Evolutionary conservation across 129 eudicot species (phyloP).

Genomic region (Lactuca sativa): DNA sequence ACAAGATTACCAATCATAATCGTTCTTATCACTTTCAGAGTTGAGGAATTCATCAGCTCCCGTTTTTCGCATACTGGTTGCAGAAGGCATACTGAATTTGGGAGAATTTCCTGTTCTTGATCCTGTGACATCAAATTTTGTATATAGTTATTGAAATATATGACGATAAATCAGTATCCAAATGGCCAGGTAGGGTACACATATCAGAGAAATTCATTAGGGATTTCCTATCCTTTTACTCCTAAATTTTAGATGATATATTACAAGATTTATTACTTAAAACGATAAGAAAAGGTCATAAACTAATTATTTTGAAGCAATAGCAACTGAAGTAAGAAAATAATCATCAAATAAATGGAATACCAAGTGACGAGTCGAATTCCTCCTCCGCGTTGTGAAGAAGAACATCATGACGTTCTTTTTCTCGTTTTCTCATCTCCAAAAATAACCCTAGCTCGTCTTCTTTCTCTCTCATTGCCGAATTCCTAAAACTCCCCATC

Average conservation of each 20-base stretch:
- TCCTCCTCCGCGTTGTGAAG: conserved; percentile 62
- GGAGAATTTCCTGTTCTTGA: conserved; percentile 61
- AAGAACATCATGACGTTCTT: conserved; percentile 60
- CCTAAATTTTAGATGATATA: neutral
- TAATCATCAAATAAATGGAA: conserved; percentile 3
- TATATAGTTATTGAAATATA: neutral
- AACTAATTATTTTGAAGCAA: neutral
- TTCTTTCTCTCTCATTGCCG: conserved; percentile 68
- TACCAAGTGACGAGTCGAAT: conserved; percentile 74
- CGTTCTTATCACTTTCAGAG: conserved; percentile 92
- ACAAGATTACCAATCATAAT: conserved; percentile 82
- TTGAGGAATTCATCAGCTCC: conserved; percentile 89
- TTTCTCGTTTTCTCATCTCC: conserved; percentile 83
- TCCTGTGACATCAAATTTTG: conserved; percentile 43
- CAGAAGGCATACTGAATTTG: conserved; percentile 51
- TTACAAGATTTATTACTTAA: neutral
- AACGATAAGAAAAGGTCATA: neutral
- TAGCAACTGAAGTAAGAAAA: conserved; percentile 1
- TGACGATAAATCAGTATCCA: conserved; percentile 6
- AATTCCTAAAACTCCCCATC: conserved; percentile 49
- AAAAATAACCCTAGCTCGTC: conserved; percentile 84
- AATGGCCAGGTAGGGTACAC: conserved; percentile 6
- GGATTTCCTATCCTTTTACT: neutral
- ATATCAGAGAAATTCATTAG: neutral
- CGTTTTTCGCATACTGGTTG: conserved; percentile 56